Conservation (phyloP, 129 eudicot species). For the Helichrysum umbraculigerum region DNA sequence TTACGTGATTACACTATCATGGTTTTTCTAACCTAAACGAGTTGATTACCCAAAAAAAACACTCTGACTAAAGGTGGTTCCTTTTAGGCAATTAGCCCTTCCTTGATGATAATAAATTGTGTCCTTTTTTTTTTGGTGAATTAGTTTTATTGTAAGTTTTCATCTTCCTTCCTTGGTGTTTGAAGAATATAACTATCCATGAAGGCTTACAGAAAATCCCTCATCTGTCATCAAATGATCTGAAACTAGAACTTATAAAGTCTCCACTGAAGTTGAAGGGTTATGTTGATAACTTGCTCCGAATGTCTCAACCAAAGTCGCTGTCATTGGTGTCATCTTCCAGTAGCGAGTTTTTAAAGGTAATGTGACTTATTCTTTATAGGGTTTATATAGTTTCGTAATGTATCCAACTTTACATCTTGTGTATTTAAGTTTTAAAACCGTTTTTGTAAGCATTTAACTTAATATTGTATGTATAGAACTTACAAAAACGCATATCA, state of each 20-base stretch:
- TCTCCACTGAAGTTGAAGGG: conserved; percentile 37
- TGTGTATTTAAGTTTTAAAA: too few species aligned
- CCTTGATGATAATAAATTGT: background rate
- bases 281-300: conserved; percentile 42
- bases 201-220: conserved; percentile 41
- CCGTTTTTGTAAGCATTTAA: too few species aligned
- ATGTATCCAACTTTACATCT: too few species aligned
- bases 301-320: conserved; percentile 36
- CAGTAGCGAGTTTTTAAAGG: conserved; percentile 48
- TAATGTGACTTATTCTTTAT: conserved; percentile 2
- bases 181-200: conserved; percentile 43
- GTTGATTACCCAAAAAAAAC: too few species aligned
- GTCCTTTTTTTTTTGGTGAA: background rate
- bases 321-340: conserved; percentile 48
- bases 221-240: conserved; percentile 5
- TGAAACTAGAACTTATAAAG: conserved; percentile 42
- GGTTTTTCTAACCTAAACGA: too few species aligned
- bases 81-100: background rate
- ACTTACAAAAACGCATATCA: too few species aligned
- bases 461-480: too few species aligned
- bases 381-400: too few species aligned
- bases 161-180: conserved; percentile 2
- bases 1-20: too few species aligned
- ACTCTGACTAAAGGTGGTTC: background rate
- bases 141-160: background rate